These are phyloP conservation scores for Lipomyces yamadae DNA, from an alignment of 805 yeast species.

Conservation along the genomic window DNA sequence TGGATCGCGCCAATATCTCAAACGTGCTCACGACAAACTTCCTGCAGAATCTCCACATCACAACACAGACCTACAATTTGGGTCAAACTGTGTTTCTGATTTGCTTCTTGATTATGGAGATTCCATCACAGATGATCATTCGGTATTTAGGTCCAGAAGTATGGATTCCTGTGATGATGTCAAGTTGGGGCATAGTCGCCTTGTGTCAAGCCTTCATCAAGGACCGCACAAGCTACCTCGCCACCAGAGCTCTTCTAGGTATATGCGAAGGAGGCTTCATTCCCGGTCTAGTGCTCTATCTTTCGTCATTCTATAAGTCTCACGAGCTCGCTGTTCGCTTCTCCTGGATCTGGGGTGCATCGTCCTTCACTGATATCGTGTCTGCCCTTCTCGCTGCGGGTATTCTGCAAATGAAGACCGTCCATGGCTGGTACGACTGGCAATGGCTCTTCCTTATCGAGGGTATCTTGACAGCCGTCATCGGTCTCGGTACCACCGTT, in stretches of 20 bases:
- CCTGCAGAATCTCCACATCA: constrained; percentile 55
- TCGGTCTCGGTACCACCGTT: constrained; percentile 57
- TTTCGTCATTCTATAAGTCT: constrained; percentile 66
- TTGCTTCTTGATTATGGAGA: constrained; percentile 51
- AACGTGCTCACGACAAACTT: constrained; percentile 62
- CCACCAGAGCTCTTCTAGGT: constrained; percentile 59
- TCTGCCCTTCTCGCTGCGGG: constrained; percentile 61
- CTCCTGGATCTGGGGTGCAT: constrained; percentile 64
- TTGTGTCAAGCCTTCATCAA: constrained; percentile 55
- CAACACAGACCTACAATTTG: constrained; percentile 60
- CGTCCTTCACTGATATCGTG: constrained; percentile 53
- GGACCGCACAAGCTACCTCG: constrained; percentile 48
- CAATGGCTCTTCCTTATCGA: constrained; percentile 67
- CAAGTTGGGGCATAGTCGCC: constrained; percentile 64
- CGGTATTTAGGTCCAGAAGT: constrained; percentile 65
- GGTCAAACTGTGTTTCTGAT: constrained; percentile 63
- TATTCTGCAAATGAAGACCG: constrained; percentile 55
- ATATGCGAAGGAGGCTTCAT: constrained; percentile 70
- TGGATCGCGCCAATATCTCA: constrained; percentile 60
- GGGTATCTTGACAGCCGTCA: constrained; percentile 59
- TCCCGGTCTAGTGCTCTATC: constrained; percentile 66
- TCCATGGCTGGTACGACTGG: constrained; percentile 57
- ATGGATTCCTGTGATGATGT: constrained; percentile 58
- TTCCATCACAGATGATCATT: constrained; percentile 53
- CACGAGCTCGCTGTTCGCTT: constrained; percentile 64